Percentiles rank a stretch among this genome's conserved stretches.
Conservation (phyloP, 805 yeast species). For the Wickerhamomyces chaumierensis region DNA sequence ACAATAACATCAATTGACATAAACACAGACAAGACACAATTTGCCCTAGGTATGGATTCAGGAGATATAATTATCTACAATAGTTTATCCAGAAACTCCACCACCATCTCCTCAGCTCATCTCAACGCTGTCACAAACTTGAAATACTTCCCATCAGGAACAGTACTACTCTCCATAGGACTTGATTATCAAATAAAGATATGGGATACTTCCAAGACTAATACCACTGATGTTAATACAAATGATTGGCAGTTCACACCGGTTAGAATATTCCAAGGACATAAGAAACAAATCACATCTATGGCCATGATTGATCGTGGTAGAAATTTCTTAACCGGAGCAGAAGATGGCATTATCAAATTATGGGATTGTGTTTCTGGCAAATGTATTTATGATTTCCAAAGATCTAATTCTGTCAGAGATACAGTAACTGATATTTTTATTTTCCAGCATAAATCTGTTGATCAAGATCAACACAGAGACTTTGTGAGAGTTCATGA, state of each 20-base stretch:
- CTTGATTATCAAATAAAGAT: conserved; percentile 47
- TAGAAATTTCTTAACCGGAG: conserved; percentile 48
- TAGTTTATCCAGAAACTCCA: neutral
- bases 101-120: conserved; percentile 32
- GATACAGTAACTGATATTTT: conserved; percentile 26
- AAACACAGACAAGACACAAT: conserved; percentile 17
- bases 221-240: too few species aligned
- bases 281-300: conserved; percentile 36
- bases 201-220: conserved; percentile 49
- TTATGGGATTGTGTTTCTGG: conserved; percentile 69
- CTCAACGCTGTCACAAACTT: conserved; percentile 31
- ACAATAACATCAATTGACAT: conserved; percentile 22
- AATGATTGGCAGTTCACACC: too few species aligned
- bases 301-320: conserved; percentile 50
- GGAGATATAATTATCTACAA: conserved; percentile 20
- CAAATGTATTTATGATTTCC: conserved; percentile 27
- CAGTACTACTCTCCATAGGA: conserved; percentile 49
- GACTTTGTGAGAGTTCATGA: conserved; percentile 15
- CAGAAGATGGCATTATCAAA: conserved; percentile 41
- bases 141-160: conserved; percentile 50
- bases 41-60: conserved; percentile 21
- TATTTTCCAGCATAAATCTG: neutral
- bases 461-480: too few species aligned
- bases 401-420: conserved; percentile 21
- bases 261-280: conserved; percentile 42